These are phyloP conservation scores for Dianthus caryophyllus DNA, from an alignment of 148 eudicot genomes.

Conservation along the genomic window DNA sequence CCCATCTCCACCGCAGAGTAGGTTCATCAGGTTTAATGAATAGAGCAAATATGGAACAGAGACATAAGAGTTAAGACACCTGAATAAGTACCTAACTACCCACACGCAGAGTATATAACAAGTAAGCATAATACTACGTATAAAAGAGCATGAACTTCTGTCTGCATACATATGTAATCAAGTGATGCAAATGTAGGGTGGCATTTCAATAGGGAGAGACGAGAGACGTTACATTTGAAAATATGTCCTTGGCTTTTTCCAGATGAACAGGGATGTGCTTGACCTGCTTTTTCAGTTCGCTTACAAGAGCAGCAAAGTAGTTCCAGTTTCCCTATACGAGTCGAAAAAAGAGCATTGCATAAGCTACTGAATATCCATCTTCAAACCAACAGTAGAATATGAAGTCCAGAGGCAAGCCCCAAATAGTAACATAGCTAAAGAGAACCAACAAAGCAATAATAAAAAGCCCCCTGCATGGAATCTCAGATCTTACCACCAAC, in stretches of 20 bases:
- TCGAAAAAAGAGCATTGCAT: constrained; percentile 19
- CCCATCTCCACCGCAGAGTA: neutral
- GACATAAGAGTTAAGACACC: no score
- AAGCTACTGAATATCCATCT: constrained; percentile 3
- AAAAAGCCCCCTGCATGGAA: neutral
- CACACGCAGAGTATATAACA: no score
- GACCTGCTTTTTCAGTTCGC: constrained; percentile 75
- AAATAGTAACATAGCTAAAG: neutral
- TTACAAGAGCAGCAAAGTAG: constrained; percentile 91
- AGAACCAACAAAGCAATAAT: neutral
- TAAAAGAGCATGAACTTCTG: no score
- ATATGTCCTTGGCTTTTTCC: constrained; percentile 92
- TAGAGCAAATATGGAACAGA: neutral
- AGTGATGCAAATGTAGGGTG: neutral
- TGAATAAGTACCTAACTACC: no score
- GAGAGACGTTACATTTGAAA: constrained; percentile 75
- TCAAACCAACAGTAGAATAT: neutral
- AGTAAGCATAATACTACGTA: no score
- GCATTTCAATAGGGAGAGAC: constrained; percentile 13
- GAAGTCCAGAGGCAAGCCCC: neutral
- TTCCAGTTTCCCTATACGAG: constrained; percentile 89
- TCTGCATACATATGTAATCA: neutral
- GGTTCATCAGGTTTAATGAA: neutral
- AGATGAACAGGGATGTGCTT: constrained; percentile 91
- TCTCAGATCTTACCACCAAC: neutral